phyloP scores from a whole-genome alignment of 305 asterid genomes.

The Fraxinus albicans region DNA sequence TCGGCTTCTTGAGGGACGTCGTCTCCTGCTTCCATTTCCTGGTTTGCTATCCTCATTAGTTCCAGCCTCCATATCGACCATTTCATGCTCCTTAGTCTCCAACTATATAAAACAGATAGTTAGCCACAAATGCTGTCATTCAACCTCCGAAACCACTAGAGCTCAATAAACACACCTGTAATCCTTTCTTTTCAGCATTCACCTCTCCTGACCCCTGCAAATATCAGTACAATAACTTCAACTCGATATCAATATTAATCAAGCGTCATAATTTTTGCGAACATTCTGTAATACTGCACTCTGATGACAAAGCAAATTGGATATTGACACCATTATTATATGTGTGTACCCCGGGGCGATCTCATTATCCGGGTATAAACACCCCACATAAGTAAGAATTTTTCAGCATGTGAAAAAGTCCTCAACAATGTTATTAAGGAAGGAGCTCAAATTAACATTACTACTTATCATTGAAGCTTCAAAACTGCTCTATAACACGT shows the following conservation, averaged over 20 bases:
- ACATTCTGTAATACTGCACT: background rate
- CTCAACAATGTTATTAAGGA: background rate
- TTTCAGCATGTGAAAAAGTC: background rate
- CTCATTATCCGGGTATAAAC: background rate
- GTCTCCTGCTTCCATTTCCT: conserved; percentile 37
- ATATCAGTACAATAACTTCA: conserved; percentile 1
- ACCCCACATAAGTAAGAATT: background rate
- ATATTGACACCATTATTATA: background rate
- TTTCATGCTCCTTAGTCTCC: conserved; percentile 37
- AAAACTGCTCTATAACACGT: background rate
- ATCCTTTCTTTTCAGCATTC: conserved; percentile 15
- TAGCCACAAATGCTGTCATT: background rate
- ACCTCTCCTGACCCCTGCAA: conserved; percentile 39
- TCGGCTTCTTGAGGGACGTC: conserved; percentile 57
- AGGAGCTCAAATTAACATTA: background rate
- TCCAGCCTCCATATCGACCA: conserved; percentile 29
- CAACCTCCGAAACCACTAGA: background rate
- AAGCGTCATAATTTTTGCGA: background rate
- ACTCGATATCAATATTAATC: background rate
- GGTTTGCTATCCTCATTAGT: conserved; percentile 31
- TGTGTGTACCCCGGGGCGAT: background rate
- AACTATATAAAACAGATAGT: background rate
- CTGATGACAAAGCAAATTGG: background rate
- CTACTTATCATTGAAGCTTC: background rate
- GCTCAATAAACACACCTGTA: conserved; percentile 30